phyloP scores from a whole-genome alignment of 371 early-diverging fungal species.

The Mortierella sp. region DNA sequence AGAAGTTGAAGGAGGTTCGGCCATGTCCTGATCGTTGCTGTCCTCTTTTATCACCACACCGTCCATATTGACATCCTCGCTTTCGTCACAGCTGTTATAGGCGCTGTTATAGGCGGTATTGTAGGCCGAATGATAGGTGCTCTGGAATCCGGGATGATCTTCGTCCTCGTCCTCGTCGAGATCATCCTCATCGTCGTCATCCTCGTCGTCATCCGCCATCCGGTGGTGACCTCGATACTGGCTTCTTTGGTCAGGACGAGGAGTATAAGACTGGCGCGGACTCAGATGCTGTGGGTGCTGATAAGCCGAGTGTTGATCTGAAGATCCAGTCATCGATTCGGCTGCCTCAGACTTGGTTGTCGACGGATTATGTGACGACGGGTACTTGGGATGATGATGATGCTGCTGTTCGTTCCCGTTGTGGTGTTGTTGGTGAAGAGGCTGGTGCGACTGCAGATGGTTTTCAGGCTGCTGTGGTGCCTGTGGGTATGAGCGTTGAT shows the following conservation, averaged over 20 bases:
- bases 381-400: not conserved
- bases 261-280: conserved; percentile 1
- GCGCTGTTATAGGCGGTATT: conserved; percentile 49
- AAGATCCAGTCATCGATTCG: conserved; percentile 3
- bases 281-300: no score
- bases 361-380: not conserved
- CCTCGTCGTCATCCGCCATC: conserved; percentile 36
- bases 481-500: conserved; percentile 8
- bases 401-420: not conserved
- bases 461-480: not conserved
- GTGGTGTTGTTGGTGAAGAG: not conserved
- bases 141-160: conserved; percentile 27
- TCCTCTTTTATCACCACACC: conserved; percentile 53
- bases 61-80: conserved; percentile 53
- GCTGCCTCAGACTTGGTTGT: conserved; percentile 13
- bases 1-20: conserved; percentile 29
- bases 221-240: conserved; percentile 23
- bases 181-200: conserved; percentile 30
- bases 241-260: conserved; percentile 7
- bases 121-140: conserved; percentile 32
- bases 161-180: conserved; percentile 42
- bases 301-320: conserved; percentile 4
- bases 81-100: conserved; percentile 46
- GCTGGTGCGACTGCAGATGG: conserved; percentile 1
- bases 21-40: conserved; percentile 42